Percentiles rank a stretch among this genome's conserved stretches.
These are phyloP conservation scores for Emergomyces orientalis DNA, from an alignment of 2,329 filamentous ascomycete genomes.

Conservation along the genomic window DNA sequence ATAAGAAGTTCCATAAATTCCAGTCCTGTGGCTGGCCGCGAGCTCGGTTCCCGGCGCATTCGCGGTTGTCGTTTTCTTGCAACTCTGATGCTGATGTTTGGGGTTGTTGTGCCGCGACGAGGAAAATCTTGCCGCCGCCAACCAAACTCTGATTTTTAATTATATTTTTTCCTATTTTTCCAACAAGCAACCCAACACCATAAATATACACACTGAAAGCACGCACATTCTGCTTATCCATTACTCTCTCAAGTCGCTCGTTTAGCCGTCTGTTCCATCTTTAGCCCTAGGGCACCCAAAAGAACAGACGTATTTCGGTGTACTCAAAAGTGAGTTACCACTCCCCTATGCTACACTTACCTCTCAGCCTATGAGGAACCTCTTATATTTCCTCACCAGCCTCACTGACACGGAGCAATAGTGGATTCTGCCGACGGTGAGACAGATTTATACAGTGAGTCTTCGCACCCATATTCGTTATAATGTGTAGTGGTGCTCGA, in stretches of 20 bases:
- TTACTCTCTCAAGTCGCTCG: conserved; percentile 2
- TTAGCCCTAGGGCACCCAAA: not conserved
- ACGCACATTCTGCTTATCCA: not conserved
- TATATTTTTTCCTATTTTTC: not conserved
- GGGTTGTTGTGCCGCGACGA: not conserved
- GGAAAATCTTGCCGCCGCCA: conserved; percentile 7
- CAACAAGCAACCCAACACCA: not conserved
- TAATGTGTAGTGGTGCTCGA: not conserved
- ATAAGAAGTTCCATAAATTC: not conserved
- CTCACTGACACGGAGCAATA: conserved; percentile 13
- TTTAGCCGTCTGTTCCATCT: not conserved
- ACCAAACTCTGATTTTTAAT: conserved; percentile 2
- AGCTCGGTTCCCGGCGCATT: not conserved
- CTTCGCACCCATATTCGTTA: conserved; percentile 36
- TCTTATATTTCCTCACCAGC: not conserved
- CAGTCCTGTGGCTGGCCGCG: not conserved
- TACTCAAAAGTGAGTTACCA: not conserved
- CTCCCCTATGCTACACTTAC: not conserved
- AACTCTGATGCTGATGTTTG: not conserved
- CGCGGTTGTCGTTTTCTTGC: not conserved
- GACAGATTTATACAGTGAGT: conserved; percentile 53
- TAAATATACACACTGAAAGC: not conserved
- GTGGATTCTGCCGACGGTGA: conserved; percentile 34
- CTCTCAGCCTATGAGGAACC: not conserved
- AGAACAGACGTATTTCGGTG: not conserved